Evolutionary conservation across 2,329 filamentous ascomycete genomes (phyloP), one percentile per base, ranked within the genome.

Genomic region (Tolypocladium tundrense): DNA sequence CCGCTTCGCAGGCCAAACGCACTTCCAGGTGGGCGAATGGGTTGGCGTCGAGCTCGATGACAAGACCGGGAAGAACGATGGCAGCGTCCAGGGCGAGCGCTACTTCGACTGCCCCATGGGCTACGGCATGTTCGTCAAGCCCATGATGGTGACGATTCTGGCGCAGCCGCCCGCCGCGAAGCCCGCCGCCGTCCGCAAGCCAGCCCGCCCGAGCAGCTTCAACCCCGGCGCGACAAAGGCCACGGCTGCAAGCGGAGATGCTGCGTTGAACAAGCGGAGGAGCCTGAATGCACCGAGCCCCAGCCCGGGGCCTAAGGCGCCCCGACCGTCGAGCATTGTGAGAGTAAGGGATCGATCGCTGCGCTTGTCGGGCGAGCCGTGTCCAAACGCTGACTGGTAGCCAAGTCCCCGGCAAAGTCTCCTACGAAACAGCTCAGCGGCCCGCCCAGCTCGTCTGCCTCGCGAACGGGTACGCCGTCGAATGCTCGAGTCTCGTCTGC

Each of bases 51-150:
- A 96, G 76, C 83, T 97, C 58, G 85, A 91, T 56, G 88, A 90
- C 53, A 79, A 86, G 56, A 84, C 82, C 24, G 93, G 94, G 39
- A 97, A 97, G 77, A 97, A 97, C 67, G 91, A 97, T 79, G 93
- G 93, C 63, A 88, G 88, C 57, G 90, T 97, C 53, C 84, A 93
- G 71, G 92, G 91, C 61, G 83, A 90, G 69, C 80, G 90, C 24
- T 97, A 97, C 70, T 97, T 96, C 66, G 85, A 92, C 54, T 97
- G 93, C 74, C 81, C 69, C 73, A 87, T 82, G 84, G 90, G 79
- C 45, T 78, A 79, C 62, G 86, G 86, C 68, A 94, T 99, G 84
- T 97, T 99, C 67, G 83, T 97, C 57, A 84, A 90, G 61, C 86
- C 90, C 37, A 76, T 82, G 57, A 87, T 87, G 59, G 78, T 94